Evolutionary conservation across 2,329 filamentous ascomycete species (phyloP), one percentile per base, ranked within the genome.

Genomic region (Thelonectria olida): DNA sequence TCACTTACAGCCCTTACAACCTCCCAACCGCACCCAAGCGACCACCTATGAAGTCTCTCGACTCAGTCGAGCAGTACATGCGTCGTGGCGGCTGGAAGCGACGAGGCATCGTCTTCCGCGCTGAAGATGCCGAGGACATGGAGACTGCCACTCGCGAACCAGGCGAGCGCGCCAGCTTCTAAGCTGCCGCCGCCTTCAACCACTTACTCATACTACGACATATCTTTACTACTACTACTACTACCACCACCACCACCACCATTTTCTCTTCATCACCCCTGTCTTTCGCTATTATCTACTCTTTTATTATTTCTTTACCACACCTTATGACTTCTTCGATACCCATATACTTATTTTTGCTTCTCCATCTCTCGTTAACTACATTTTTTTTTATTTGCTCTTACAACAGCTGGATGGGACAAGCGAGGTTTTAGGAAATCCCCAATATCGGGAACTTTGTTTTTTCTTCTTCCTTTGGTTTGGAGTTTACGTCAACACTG

Each of bases 41-140:
- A 15, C 79, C 79, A n/a, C 73, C 74, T 12, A 75, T 80, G 71
- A 73, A 74, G 67, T 73, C 75, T 9, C 69, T 76, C 48, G 76
- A 79, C 68, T 75, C 72, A 60, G 74, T 81, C 64, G 78, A 81
- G 48, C 73, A 80, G 66, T 78, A 79, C 34, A 73, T 79, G 65
- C 79, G 79, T 72, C 76, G 77, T 15, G 77, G 78, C 36, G 78
- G 79, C 31, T 81, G 79, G 79, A 81, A 81, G 74, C 73, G 79
- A 55, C 72, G 78, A 12, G 79, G 78, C 50, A 75, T 81, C 41
- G 72, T 80, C 70, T 80, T 81, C 58, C 69, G 76, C 56, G 64
- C 72, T 27, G 71, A 78, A 25, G 76, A 78, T 23, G 64, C 72
- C 28, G 71, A 78, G 25, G 76, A 78, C 31, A 67, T 78, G 17